Base-by-base conservation (phyloP, 306 rosid species). In the Corylus heterophylla region DNA sequence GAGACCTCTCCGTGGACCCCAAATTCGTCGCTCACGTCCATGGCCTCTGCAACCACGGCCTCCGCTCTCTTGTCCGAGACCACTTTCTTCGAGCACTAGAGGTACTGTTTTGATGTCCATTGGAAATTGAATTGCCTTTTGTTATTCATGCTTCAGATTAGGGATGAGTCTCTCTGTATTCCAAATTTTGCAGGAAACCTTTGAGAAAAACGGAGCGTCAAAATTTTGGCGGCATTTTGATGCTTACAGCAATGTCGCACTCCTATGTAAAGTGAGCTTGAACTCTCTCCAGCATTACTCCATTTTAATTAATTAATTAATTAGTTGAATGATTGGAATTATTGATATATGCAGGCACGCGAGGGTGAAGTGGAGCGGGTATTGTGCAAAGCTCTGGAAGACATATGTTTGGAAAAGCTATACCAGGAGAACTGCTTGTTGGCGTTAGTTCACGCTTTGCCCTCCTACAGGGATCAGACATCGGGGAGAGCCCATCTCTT, bases 211-310 rank as follows among this genome's bases (percentile, higher is more conserved):
- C 54, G 98, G 95, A 76, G 91, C 97, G 1, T 84, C 83, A 39
- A 93, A 76, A 73, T 94, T 94, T 80, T 94, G 98, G 98, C 81
- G 83, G 67, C 94, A 89, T 59, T 94, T 94, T 80, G 94, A 86
- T 54, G 81, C 87, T 51, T 91, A 85, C 42, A 39, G 80, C 83
- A 78, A 80, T 55, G 71, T 80, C 80, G 80, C 80, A 9, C 51
- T 54, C 56, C 79, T 82, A 83, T 76, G 90, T 86, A 64, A 45
- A 56, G 20, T 47, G 18, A 69, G 48, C 63, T 17, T 80, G 44
- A 78, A 70, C 44, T 9, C 63, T 69, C 76, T 20, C 17, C n/a
- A 29, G 22, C 20, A 18, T 7, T 1, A n/a, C 55, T 44, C 75
- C 45, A 42, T 35, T 35, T 3, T 68, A 44, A 6, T 52, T 71